phyloP scores from a whole-genome alignment of 176 grass and related monocot species.

The Areca catechu region DNA sequence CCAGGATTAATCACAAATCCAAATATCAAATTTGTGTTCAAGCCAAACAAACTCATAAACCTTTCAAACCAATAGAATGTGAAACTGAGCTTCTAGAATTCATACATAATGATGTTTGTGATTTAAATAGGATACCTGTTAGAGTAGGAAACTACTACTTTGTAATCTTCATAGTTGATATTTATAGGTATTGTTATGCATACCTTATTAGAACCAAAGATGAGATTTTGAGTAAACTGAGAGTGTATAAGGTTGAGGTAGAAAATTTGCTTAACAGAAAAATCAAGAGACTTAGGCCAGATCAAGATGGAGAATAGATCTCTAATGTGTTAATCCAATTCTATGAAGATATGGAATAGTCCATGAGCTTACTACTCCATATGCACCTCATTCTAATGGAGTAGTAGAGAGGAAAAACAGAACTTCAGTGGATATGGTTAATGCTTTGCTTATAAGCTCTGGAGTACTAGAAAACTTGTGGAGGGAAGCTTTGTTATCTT shows the following conservation, averaged over 20 bases:
- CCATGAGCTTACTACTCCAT: slow-evolving; percentile 10
- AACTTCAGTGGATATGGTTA: slow-evolving; percentile 15
- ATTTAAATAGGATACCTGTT: slow-evolving; percentile 7
- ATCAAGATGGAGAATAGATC: slow-evolving; percentile 23
- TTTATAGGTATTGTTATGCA: slow-evolving; percentile 12
- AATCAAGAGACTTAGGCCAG: slow-evolving; percentile 11
- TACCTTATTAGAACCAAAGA: slow-evolving; percentile 18
- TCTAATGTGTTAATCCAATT: slow-evolving; percentile 1
- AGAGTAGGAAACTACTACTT: slow-evolving; percentile 13
- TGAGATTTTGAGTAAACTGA: slow-evolving; percentile 11
- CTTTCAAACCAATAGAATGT: slow-evolving; percentile 2
- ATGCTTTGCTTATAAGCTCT: slow-evolving; percentile 12
- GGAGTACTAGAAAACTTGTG: slow-evolving; percentile 10
- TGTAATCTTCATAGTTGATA: slow-evolving; percentile 13
- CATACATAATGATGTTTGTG: slow-evolving; percentile 16
- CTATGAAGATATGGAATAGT: slow-evolving; percentile 11
- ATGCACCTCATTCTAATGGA: slow-evolving; percentile 17
- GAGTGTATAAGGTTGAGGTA: slow-evolving; percentile 3
- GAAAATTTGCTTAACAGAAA: slow-evolving; percentile 12
- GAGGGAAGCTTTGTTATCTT: slow-evolving; percentile 10
- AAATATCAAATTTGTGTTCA: slow-evolving; percentile 9
- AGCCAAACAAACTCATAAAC: background rate
- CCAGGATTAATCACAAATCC: background rate
- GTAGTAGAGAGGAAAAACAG: slow-evolving; percentile 6
- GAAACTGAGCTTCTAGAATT: slow-evolving; percentile 2